Conservation (phyloP, 164 flowering plant species). For the Vitis cinerea region DNA sequence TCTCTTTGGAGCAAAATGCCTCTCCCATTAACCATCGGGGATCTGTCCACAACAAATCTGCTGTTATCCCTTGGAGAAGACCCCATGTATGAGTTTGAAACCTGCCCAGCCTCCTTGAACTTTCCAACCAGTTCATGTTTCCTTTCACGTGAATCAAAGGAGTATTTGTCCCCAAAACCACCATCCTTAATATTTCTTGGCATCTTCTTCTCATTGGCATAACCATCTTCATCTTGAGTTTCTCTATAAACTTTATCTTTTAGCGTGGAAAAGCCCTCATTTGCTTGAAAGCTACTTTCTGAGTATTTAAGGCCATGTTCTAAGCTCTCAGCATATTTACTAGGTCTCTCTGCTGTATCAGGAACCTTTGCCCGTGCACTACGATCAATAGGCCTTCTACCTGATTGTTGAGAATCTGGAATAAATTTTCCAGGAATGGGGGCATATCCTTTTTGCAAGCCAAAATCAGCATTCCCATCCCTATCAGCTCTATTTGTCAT, state of each 20-base stretch:
- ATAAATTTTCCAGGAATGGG: slow-evolving; percentile 32
- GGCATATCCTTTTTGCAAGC: slow-evolving; percentile 27
- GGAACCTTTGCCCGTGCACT: slow-evolving; percentile 27
- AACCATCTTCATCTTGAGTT: slow-evolving; percentile 36
- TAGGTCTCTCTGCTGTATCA: slow-evolving; percentile 37
- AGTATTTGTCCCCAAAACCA: slow-evolving; percentile 32
- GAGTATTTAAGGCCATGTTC: slow-evolving; percentile 30
- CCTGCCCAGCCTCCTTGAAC: slow-evolving; percentile 31
- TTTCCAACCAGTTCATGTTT: slow-evolving; percentile 49
- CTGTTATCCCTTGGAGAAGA: slow-evolving; percentile 36
- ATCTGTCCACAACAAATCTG: slow-evolving; percentile 26
- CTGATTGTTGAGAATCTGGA: slow-evolving; percentile 40
- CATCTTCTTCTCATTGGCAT: slow-evolving; percentile 33
- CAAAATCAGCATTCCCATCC: slow-evolving; percentile 33
- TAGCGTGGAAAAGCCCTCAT: slow-evolving; percentile 29
- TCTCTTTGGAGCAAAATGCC: slow-evolving; percentile 59
- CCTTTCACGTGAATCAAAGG: slow-evolving; percentile 33
- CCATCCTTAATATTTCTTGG: slow-evolving; percentile 39
- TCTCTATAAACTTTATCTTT: slow-evolving; percentile 44
- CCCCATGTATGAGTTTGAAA: slow-evolving; percentile 24
- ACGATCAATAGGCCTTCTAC: slow-evolving; percentile 35
- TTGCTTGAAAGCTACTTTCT: slow-evolving; percentile 33
- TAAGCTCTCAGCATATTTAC: slow-evolving; percentile 34
- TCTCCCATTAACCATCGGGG: slow-evolving; percentile 40
- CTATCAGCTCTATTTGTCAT: slow-evolving; percentile 23